Evolutionary conservation across 2,329 filamentous ascomycete species (phyloP), one percentile per base, ranked within the genome.

Genomic region (Talaromyces sp.): DNA sequence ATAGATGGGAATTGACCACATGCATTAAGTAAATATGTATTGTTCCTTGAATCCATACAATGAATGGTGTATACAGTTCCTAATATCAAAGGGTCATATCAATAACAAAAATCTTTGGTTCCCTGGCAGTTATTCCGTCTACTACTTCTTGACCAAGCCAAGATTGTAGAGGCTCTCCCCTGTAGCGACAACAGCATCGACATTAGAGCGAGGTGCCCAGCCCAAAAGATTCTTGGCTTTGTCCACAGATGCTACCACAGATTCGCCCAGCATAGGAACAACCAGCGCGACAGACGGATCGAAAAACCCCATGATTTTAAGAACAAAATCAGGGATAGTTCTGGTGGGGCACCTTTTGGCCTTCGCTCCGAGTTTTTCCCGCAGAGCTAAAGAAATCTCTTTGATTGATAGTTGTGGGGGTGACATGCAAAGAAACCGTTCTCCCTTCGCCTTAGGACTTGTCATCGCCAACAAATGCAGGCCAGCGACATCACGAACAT

Each of bases 401-500:
- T 47, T 42, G 7, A 51, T 48, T 14, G 37, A 39, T 33, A 51
- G 39, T 5, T 24, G 11, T 4, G 52, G 52, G 2, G 48, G 48
- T 4, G 48, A 20, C 43, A 55, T 47, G 9, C 52, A 48, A 13
- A 55, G 8, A 20, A 55, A 55, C 4, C 52, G 42, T 22, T 55
- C 52, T 3, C 44, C 29, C 3, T 44, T 48, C 8, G 52, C 52
- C 24, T 48, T 51, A 14, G 43, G 42, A 27, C 51, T 44, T n/a
- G 43, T 47, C 52, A 55, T 51, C 6, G 52, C 52, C 3, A 49
- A 36, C 30, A 49, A 29, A 52, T 55, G 53, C 22, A 52, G 32
- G 4, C 35, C 35, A 13, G 49, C 53, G n/a, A 55, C 53, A 27
- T 55, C 53, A 4, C 53, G 44, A 29, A 55, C 53, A 42, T 55